phyloP scores from a whole-genome alignment of 768 basidiomycete species.

The Tricholoma flavovirens region DNA sequence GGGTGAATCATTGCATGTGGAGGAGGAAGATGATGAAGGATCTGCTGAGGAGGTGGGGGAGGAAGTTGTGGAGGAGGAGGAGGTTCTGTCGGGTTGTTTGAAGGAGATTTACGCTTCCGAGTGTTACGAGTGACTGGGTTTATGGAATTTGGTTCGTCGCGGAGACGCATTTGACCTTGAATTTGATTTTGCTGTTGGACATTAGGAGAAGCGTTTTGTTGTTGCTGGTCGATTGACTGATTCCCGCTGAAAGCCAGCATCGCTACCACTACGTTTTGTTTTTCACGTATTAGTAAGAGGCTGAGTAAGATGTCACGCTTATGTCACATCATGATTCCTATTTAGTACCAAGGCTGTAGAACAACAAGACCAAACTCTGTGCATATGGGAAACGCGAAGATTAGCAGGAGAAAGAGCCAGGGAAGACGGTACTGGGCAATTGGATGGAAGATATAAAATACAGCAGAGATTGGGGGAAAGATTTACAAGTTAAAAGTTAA shows the following conservation, averaged over 20 bases:
- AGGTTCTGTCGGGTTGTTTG: conserved; percentile 24
- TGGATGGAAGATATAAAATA: too few species aligned
- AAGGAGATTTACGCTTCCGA: conserved; percentile 68
- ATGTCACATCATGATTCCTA: too few species aligned
- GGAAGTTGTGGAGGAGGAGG: conserved; percentile 24
- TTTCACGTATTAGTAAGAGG: conserved; percentile 42
- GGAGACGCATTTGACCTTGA: conserved; percentile 47
- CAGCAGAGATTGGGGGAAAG: too few species aligned
- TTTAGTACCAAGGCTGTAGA: background rate
- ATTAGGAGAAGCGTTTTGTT: conserved; percentile 12
- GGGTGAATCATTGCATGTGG: conserved; percentile 45
- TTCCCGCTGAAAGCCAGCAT: conserved; percentile 33
- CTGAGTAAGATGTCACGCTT: conserved; percentile 29
- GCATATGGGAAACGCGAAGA: too few species aligned
- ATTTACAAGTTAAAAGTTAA: too few species aligned
- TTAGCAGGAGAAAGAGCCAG: too few species aligned
- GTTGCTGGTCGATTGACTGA: conserved; percentile 10
- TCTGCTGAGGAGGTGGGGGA: conserved; percentile 26
- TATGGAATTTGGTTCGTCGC: conserved; percentile 50
- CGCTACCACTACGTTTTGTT: conserved; percentile 14
- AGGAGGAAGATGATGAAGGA: conserved; percentile 50
- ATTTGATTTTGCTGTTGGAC: conserved; percentile 22
- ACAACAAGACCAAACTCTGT: background rate
- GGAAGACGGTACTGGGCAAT: too few species aligned
- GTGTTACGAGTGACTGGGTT: conserved; percentile 36